Evolutionary conservation across 345 rosid genomes (phyloP), one percentile per base, ranked within the genome.

Genomic region (Populus pruinosa): DNA sequence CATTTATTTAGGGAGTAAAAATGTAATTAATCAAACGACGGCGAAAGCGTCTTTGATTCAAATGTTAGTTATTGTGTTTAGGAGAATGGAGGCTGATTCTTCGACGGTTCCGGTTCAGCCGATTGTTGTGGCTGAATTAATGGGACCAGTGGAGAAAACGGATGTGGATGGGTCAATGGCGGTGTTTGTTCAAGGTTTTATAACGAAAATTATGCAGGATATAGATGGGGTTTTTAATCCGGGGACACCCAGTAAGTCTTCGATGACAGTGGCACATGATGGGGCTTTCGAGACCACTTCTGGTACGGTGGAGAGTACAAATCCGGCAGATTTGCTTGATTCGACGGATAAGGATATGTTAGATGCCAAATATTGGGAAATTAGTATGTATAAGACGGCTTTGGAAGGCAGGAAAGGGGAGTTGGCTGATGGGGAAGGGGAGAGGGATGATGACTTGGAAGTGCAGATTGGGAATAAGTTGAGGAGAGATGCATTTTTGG

Each of bases 341-440:
- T 91, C 94, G 11, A 89, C 94, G 0, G 98, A 92, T 76, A 94
- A 92, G 89, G 98, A 94, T 75, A 94, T 94, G 99, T 78, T 96
- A 83, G 99, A 96, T 82, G 99, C 99, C 33, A 96, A 96, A 85
- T 96, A 96, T 85, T 96, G 99, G 99, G 99, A 96, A 93, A 94
- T 96, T 80, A 96, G 99, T 81, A 94, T 96, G 98, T 96, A 96
- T 62, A 96, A 96, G 87, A 91, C 98, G 0, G 99, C 99, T 2
- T 86, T 96, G 77, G 99, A 96, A 85, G 99, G 97, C 78, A 87
- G 99, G 79, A 96, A 96, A 86, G 99, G 99, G 41, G 99, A 96
- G 80, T 87, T 96, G 82, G 93, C 90, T 2, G 98, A 91, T 44
- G 98, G 98, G 43, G 97, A 94, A 81, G 83, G 77, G 63, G 99